Conservation (phyloP, 2,329 filamentous ascomycete genomes). For the Didymosphaeria variabile region DNA sequence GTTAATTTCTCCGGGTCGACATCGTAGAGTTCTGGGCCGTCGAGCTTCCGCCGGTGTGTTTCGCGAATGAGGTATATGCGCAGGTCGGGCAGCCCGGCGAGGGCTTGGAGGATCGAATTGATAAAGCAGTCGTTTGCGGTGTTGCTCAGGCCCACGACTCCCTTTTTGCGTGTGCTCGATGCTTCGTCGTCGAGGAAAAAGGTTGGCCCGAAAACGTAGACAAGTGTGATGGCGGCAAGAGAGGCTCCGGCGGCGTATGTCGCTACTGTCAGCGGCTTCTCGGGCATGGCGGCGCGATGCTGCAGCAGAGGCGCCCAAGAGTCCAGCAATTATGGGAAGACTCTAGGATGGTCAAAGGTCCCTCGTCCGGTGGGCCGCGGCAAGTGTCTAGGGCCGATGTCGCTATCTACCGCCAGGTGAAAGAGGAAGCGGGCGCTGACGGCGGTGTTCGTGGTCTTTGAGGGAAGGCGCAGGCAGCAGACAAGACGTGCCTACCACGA, state of each 20-base stretch:
- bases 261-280: conserved; percentile 82
- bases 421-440: conserved; percentile 22
- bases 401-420: conserved; percentile 27
- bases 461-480: conserved; percentile 15
- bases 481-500: conserved; percentile 19
- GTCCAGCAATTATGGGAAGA: conserved; percentile 11
- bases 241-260: conserved; percentile 96
- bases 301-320: conserved; percentile 15
- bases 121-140: conserved; percentile 86
- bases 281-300: conserved; percentile 68
- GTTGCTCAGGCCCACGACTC: conserved; percentile 86
- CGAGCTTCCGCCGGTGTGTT: conserved; percentile 82
- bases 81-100: conserved; percentile 89
- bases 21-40: conserved; percentile 78
- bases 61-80: conserved; percentile 92
- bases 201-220: conserved; percentile 98
- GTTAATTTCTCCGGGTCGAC: conserved; percentile 61
- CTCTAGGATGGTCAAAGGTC: conserved; percentile 19
- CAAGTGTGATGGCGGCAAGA: conserved; percentile 90
- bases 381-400: conserved; percentile 23
- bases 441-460: conserved; percentile 17
- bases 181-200: conserved; percentile 90
- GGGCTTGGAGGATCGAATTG: conserved; percentile 92
- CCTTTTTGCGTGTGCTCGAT: conserved; percentile 71
- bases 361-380: conserved; percentile 28